A percentile compares a stretch with the other conserved stretches of the same genome.
Evolutionary conservation across 192 early-diverging fungal genomes (phyloP).

Genomic region (Spizellomyces sp.): DNA sequence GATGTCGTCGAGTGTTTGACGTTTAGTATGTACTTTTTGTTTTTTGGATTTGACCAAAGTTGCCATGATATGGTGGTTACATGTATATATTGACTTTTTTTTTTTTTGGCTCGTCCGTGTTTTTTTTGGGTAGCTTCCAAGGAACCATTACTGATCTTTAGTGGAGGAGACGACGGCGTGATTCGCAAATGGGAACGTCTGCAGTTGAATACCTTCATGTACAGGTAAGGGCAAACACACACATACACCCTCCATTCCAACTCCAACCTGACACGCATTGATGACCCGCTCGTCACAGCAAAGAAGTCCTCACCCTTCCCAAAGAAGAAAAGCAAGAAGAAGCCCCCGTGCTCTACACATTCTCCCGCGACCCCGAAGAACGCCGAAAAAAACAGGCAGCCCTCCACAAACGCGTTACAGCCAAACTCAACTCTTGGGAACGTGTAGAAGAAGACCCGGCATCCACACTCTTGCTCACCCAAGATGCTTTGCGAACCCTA

Average conservation of each 20-base stretch:
- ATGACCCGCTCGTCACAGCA: conserved; percentile 22
- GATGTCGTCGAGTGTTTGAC: conserved; percentile 61
- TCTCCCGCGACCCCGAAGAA: conserved; percentile 42
- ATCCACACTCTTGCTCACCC: conserved; percentile 32
- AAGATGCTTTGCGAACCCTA: conserved; percentile 26
- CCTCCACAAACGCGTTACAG: conserved; percentile 41
- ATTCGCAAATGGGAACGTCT: conserved; percentile 63
- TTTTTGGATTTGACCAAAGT: too few species aligned
- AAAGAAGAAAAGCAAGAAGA: conserved; percentile 51
- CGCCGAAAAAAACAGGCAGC: conserved; percentile 48
- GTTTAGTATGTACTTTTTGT: conserved; percentile 40
- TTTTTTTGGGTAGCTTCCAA: conserved; percentile 41
- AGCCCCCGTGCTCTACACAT: conserved; percentile 23
- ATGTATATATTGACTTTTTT: too few species aligned
- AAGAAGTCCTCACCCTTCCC: conserved; percentile 48
- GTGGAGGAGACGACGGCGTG: conserved; percentile 56
- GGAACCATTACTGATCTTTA: conserved; percentile 62
- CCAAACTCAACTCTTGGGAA: conserved; percentile 45
- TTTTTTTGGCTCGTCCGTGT: too few species aligned
- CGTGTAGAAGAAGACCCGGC: conserved; percentile 28
- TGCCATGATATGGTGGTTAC: conserved; percentile 1
- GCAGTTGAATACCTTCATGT: conserved; percentile 68
- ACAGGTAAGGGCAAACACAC: conserved; percentile 41
- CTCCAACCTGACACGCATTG: background rate
- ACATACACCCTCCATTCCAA: too few species aligned